Evolutionary conservation across 1,139 yeast genomes (phyloP).

Genomic region (Suhomyces choctaworum): DNA sequence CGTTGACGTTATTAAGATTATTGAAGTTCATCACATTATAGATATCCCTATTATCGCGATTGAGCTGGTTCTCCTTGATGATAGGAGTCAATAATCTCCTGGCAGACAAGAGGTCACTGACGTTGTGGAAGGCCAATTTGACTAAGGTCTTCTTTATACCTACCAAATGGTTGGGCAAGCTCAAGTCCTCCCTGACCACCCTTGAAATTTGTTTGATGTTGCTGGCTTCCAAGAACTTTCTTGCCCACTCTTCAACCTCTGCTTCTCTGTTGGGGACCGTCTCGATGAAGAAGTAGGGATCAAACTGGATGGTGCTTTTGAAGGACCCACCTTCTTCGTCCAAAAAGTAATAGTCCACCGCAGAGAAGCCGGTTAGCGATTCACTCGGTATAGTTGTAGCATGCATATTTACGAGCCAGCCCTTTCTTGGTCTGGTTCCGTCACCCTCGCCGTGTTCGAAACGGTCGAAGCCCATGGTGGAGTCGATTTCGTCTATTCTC

Average conservation of each 20-base stretch:
- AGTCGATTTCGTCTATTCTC: conserved; percentile 64
- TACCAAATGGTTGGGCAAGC: conserved; percentile 79
- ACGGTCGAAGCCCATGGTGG: conserved; percentile 82
- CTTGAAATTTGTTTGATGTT: conserved; percentile 55
- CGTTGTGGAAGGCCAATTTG: conserved; percentile 72
- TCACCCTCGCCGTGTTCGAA: conserved; percentile 61
- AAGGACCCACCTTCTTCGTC: conserved; percentile 98
- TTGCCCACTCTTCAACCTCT: conserved; percentile 84
- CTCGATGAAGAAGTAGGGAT: conserved; percentile 84
- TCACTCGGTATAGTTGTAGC: conserved; percentile 60
- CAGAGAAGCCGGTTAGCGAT: conserved; percentile 58
- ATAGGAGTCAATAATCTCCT: conserved; percentile 70
- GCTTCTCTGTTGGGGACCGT: conserved; percentile 66
- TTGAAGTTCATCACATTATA: conserved; percentile 57
- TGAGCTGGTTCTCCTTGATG: conserved; percentile 64
- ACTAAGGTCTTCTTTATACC: conserved; percentile 70
- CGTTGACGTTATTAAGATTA: conserved; percentile 27
- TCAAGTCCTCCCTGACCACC: conserved; percentile 72
- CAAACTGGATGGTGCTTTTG: conserved; percentile 78
- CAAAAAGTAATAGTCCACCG: conserved; percentile 92
- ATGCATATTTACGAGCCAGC: conserved; percentile 92
- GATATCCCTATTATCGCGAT: conserved; percentile 66
- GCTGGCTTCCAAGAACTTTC: conserved; percentile 63
- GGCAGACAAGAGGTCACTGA: conserved; percentile 72
- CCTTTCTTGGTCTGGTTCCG: conserved; percentile 58